Evolutionary conservation across 2,329 filamentous ascomycete species (phyloP), one percentile per base, ranked within the genome.

Genomic region (Truncatella angustata): DNA sequence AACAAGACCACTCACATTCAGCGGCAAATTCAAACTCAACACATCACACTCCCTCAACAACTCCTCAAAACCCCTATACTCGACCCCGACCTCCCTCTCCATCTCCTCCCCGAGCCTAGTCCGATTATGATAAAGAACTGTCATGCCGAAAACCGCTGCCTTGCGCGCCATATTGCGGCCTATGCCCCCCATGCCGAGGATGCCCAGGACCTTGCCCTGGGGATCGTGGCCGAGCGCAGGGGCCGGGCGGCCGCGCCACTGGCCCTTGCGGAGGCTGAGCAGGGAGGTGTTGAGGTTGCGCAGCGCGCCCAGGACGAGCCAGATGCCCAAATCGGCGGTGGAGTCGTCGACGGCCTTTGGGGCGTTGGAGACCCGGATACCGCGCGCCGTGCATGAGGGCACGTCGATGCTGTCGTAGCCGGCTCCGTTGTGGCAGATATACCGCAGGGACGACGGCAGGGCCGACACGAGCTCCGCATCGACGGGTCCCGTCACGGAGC

Each of bases 341-440:
- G 90, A 84, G 66, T 94, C 88, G 67, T 94, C 86, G 39, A 91
- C 88, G 24, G 88, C 87, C 0, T 81, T 85, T n/a, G 90, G 91
- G 1, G 88, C 86, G 69, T 95, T 94, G 57, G 88, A 91, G 30
- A 96, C 87, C 37, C 75, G 78, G 57, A 95, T 79, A 21, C 75
- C 74, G 49, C 82, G 83, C 1, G 75, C 74, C 9, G 84, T 87
- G 74, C 89, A 93, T 35, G 87, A 86, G 43, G 80, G 67, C 7
- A 92, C 76, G 67, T 92, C 86, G 56, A 95, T 77, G 67, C 91
- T 87, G 68, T 96, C 91, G 70, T 96, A 96, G 34, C 91, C 91
- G 51, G 91, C 89, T 55, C 89, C 82, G 59, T 84, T 84, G 66
- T 86, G 82, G 61, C 78, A 82, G 58, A 87, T 71, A 61, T 81